A percentile compares a stretch with the other conserved stretches of the same genome.
Evolutionary conservation across 2,329 filamentous ascomycete genomes (phyloP).

Genomic region (Daldinia sp.): DNA sequence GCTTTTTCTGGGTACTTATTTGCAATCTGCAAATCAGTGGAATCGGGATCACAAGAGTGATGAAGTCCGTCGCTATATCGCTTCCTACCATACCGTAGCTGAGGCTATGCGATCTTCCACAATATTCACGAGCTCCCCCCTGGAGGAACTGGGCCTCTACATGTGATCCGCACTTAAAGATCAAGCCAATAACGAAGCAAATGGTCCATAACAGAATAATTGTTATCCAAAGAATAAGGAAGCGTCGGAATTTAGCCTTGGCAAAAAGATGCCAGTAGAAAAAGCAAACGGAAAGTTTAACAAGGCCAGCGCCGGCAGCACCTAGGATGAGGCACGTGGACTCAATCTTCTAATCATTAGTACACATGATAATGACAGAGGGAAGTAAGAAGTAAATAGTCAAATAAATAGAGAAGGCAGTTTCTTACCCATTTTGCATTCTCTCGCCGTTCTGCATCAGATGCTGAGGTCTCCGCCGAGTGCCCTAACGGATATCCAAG

Average conservation of each 20-base stretch:
- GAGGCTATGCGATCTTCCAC: not conserved
- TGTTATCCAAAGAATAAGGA: slow-evolving; percentile 19
- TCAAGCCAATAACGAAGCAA: not conserved
- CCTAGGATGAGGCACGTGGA: not conserved
- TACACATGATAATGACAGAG: too few species aligned
- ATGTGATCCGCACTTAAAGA: not conserved
- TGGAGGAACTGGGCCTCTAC: not conserved
- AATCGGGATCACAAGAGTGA: slow-evolving; percentile 18
- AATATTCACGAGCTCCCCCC: not conserved
- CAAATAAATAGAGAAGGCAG: not conserved
- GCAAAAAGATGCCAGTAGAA: slow-evolving; percentile 25
- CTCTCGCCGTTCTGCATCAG: too few species aligned
- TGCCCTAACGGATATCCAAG: too few species aligned
- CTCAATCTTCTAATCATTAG: too few species aligned
- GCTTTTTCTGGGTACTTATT: not conserved
- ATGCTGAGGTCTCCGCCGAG: too few species aligned
- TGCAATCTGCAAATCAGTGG: slow-evolving; percentile 14
- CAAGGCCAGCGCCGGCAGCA: not conserved
- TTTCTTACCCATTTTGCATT: too few species aligned
- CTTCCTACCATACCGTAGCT: not conserved
- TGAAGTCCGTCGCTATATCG: slow-evolving; percentile 15
- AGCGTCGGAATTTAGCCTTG: slow-evolving; percentile 6
- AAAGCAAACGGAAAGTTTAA: slow-evolving; percentile 18
- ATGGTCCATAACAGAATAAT: not conserved
- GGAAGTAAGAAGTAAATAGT: too few species aligned